A percentile compares a stretch with the other conserved stretches of the same genome.
phyloP scores from a whole-genome alignment of 352 stramenopile species.

The Phytopythium delawarense region DNA sequence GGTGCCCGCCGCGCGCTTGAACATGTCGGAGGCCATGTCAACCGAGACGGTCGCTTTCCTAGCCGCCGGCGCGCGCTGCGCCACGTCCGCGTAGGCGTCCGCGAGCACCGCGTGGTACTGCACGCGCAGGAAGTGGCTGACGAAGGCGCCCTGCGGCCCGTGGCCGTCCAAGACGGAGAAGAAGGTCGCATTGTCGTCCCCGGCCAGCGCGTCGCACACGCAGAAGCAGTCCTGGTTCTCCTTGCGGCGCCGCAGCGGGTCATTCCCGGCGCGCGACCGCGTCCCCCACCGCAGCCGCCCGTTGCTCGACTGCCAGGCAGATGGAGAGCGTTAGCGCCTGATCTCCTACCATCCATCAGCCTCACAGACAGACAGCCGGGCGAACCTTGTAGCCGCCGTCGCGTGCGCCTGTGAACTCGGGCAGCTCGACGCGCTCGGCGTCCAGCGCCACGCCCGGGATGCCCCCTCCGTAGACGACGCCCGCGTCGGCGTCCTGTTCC shows the following conservation, averaged over 20 bases:
- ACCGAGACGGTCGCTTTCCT: slow-evolving; percentile 24
- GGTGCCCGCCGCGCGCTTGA: slow-evolving; percentile 34
- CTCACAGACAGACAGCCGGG: no score
- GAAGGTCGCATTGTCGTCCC: slow-evolving; percentile 46
- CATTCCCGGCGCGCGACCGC: slow-evolving; percentile 58
- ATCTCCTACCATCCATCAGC: no score
- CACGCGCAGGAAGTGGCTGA: slow-evolving; percentile 71
- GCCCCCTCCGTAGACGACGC: slow-evolving; percentile 51
- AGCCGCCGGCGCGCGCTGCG: slow-evolving; percentile 8
- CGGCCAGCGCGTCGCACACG: slow-evolving; percentile 43
- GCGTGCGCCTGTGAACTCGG: slow-evolving; percentile 58
- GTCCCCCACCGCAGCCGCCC: slow-evolving; percentile 50
- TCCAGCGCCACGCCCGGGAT: slow-evolving; percentile 66
- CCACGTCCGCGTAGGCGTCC: slow-evolving; percentile 29
- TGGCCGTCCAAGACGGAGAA: slow-evolving; percentile 81
- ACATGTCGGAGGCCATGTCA: slow-evolving; percentile 47
- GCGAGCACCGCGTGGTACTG: slow-evolving; percentile 55
- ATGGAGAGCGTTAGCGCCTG: not conserved
- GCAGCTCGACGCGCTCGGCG: slow-evolving; percentile 41
- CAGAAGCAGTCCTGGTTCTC: slow-evolving; percentile 82
- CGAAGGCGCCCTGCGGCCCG: slow-evolving; percentile 64
- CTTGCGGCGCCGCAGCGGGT: slow-evolving; percentile 71
- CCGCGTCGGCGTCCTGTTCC: slow-evolving; percentile 5
- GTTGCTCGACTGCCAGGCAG: slow-evolving; percentile 21
- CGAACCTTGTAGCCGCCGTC: slow-evolving; percentile 39